These are phyloP conservation scores for Lathyrus tuberosus DNA, from an alignment of 306 rosid species.

Conservation along the genomic window DNA sequence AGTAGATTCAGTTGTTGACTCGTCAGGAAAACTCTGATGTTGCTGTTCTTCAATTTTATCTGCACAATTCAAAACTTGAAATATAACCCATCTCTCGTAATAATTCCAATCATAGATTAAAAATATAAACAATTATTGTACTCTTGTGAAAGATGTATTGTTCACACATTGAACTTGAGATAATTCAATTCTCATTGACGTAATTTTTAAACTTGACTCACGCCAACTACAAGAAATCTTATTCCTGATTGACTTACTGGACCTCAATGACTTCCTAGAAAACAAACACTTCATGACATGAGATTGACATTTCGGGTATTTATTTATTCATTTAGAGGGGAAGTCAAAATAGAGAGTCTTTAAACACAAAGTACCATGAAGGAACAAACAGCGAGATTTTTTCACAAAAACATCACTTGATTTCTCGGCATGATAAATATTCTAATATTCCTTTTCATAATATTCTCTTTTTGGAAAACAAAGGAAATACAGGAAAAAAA, in stretches of 20 bases:
- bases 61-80: conserved; percentile 47
- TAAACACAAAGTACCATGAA: conserved; percentile 9
- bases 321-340: conserved; percentile 13
- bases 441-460: too few species aligned
- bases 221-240: conserved; percentile 1
- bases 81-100: conserved; percentile 24
- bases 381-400: conserved; percentile 12
- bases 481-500: neutral
- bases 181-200: conserved; percentile 22
- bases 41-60: conserved; percentile 86
- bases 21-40: conserved; percentile 69
- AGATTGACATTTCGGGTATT: conserved; percentile 7
- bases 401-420: conserved; percentile 22
- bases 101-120: conserved; percentile 20
- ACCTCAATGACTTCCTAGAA: conserved; percentile 10
- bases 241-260: conserved; percentile 13
- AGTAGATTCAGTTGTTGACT: conserved; percentile 59
- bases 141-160: neutral
- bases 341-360: conserved; percentile 16
- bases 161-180: conserved; percentile 12
- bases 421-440: conserved; percentile 17
- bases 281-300: conserved; percentile 19
- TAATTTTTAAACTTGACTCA: conserved; percentile 17
- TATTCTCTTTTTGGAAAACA: neutral
- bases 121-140: conserved; percentile 1